phyloP scores from a whole-genome alignment of 371 early-diverging fungal genomes.

The Synchytrium microbalum region DNA sequence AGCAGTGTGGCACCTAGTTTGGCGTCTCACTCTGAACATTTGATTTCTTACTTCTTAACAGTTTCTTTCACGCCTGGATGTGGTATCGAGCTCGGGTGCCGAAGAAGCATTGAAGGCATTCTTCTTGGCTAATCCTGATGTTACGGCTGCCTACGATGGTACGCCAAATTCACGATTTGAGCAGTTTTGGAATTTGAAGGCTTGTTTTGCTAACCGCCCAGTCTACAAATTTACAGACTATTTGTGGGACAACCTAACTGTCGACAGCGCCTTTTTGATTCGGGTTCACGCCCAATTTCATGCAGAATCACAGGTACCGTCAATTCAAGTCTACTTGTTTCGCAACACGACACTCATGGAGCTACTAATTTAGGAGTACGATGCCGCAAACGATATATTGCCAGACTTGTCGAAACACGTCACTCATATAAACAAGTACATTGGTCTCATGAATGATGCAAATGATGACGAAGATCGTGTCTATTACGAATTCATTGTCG shows the following conservation, averaged over 20 bases:
- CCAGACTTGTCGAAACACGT: slow-evolving; percentile 69
- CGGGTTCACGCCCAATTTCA: slow-evolving; percentile 52
- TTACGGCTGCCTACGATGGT: slow-evolving; percentile 21
- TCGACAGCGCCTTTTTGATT: slow-evolving; percentile 69
- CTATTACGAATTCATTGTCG: slow-evolving; percentile 64
- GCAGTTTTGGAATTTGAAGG: background rate
- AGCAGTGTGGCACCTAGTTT: background rate
- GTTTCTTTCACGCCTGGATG: slow-evolving; percentile 75
- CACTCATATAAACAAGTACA: slow-evolving; percentile 58
- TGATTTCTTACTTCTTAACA: slow-evolving; percentile 6
- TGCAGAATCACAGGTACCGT: slow-evolving; percentile 41
- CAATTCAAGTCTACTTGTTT: too few species aligned
- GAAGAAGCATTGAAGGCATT: slow-evolving; percentile 60
- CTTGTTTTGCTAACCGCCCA: background rate
- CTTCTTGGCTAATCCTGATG: slow-evolving; percentile 56
- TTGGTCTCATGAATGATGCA: slow-evolving; percentile 48
- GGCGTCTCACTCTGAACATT: background rate
- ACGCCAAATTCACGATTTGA: slow-evolving; percentile 27
- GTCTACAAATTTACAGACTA: slow-evolving; percentile 36
- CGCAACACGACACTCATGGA: background rate
- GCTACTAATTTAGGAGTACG: slow-evolving; percentile 19
- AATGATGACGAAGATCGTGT: slow-evolving; percentile 52
- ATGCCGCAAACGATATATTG: slow-evolving; percentile 56
- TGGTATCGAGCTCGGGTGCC: slow-evolving; percentile 59
- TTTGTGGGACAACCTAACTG: slow-evolving; percentile 69